Percentiles rank a stretch among this genome's conserved stretches.
Conservation (phyloP, 2,329 filamentous ascomycete genomes). For the Sporothrix pseudoabietina region DNA sequence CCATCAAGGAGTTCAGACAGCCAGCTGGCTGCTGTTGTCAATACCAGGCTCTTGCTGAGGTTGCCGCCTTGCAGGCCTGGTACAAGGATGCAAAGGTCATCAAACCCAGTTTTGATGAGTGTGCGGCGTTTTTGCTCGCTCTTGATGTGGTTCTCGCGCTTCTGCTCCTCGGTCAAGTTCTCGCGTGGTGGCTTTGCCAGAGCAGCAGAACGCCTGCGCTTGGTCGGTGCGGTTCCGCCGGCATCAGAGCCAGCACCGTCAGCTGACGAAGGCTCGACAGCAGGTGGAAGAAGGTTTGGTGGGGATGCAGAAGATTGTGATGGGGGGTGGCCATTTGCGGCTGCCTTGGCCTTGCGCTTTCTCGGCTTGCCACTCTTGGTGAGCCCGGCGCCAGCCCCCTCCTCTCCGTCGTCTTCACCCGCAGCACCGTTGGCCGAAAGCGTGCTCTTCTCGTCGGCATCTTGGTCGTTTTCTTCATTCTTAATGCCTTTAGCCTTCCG, state of each 20-base stretch:
- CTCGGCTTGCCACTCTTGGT: conserved; percentile 20
- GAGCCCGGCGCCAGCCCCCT: not conserved
- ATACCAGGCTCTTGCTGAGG: conserved; percentile 79
- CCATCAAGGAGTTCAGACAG: conserved; percentile 71
- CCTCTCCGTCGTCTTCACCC: not conserved
- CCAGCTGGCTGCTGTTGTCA: conserved; percentile 75
- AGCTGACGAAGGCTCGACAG: not conserved
- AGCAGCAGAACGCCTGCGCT: conserved; percentile 26
- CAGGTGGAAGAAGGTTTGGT: not conserved
- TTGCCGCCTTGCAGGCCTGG: conserved; percentile 73
- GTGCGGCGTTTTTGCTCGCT: conserved; percentile 86
- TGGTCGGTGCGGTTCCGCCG: not conserved
- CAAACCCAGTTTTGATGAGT: conserved; percentile 79
- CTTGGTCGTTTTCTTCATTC: not conserved
- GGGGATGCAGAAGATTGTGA: conserved; percentile 23
- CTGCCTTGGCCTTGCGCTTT: conserved; percentile 28
- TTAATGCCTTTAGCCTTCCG: conserved; percentile 54
- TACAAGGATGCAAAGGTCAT: conserved; percentile 75
- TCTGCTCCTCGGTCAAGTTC: conserved; percentile 80
- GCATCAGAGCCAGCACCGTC: conserved; percentile 4
- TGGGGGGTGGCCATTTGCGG: conserved; percentile 14
- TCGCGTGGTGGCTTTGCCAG: conserved; percentile 56
- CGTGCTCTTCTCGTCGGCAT: conserved; percentile 2
- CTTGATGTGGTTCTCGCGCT: conserved; percentile 81
- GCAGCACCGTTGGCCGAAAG: not conserved